phyloP scores from a whole-genome alignment of 2,329 filamentous ascomycete species.

The Penicillium thymicola region DNA sequence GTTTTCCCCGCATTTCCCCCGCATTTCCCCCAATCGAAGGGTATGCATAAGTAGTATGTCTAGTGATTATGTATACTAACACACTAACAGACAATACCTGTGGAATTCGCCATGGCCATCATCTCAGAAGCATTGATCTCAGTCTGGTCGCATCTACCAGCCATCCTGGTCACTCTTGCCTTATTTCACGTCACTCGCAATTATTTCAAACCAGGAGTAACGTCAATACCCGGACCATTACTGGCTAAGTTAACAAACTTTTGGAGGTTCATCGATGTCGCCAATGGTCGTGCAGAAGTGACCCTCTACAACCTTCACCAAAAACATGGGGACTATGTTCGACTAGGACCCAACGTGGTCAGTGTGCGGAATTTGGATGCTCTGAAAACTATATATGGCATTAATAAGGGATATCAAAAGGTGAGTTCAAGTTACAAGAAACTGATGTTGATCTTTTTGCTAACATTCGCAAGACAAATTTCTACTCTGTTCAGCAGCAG shows the following conservation, averaged over 20 bases:
- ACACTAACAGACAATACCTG: not conserved
- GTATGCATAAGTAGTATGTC: not conserved
- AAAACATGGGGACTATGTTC: constrained; percentile 21
- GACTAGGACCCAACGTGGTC: constrained; percentile 21
- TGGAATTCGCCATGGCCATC: not conserved
- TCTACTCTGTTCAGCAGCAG: constrained; percentile 23
- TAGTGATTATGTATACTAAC: not conserved
- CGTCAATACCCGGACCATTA: not conserved
- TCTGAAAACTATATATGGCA: constrained; percentile 21
- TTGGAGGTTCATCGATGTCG: not conserved
- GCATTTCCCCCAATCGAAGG: not conserved
- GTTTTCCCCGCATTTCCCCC: not conserved
- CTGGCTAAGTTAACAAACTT: not conserved
- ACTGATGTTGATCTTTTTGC: too few species aligned
- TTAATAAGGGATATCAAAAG: constrained; percentile 16
- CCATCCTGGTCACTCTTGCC: not conserved
- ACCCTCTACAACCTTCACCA: constrained; percentile 10
- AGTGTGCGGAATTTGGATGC: constrained; percentile 21
- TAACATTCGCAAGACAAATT: constrained; percentile 11
- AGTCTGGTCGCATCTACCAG: not conserved
- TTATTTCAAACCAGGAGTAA: not conserved
- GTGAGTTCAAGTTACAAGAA: not conserved
- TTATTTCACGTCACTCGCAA: not conserved
- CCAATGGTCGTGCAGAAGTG: not conserved
- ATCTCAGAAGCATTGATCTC: not conserved